Percentiles rank a stretch among this genome's conserved stretches.
phyloP scores from a whole-genome alignment of 1,139 yeast species.

The Suhomyces guaymorum region DNA sequence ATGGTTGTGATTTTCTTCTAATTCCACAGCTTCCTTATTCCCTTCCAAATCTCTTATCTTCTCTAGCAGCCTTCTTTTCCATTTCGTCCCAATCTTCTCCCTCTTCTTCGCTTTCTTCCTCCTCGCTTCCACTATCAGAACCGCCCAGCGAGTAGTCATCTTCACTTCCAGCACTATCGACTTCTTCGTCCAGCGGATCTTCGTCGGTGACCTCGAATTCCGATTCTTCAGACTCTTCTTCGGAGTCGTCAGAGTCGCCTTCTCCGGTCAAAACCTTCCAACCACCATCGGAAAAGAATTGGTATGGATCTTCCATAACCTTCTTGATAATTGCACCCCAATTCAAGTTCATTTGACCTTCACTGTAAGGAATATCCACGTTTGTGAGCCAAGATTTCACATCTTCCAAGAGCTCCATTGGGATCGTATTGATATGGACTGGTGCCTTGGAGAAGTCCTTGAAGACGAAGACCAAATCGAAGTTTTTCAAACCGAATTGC shows the following conservation, averaged over 20 bases:
- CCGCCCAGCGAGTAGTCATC: constrained; percentile 31
- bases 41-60: constrained; percentile 37
- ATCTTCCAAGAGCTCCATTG: constrained; percentile 88
- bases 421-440: constrained; percentile 90
- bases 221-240: constrained; percentile 60
- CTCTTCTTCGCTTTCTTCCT: constrained; percentile 43
- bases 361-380: constrained; percentile 91
- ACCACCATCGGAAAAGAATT: constrained; percentile 91
- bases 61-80: constrained; percentile 66
- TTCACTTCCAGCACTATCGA: constrained; percentile 53
- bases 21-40: constrained; percentile 18
- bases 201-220: constrained; percentile 64
- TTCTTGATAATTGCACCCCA: constrained; percentile 98
- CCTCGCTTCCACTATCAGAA: constrained; percentile 44
- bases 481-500: constrained; percentile 94
- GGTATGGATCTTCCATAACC: constrained; percentile 87
- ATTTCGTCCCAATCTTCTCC: constrained; percentile 78
- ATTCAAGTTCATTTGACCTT: constrained; percentile 92
- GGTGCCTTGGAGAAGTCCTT: constrained; percentile 88
- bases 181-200: constrained; percentile 77
- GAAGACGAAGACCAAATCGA: constrained; percentile 91
- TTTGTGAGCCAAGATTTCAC: constrained; percentile 96
- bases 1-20: too few relatives aligned
- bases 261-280: constrained; percentile 88
- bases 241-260: constrained; percentile 64